Percentiles rank a stretch among this genome's conserved stretches.
phyloP scores from a whole-genome alignment of 1,139 yeast genomes.

The Diutina mesorugosa region DNA sequence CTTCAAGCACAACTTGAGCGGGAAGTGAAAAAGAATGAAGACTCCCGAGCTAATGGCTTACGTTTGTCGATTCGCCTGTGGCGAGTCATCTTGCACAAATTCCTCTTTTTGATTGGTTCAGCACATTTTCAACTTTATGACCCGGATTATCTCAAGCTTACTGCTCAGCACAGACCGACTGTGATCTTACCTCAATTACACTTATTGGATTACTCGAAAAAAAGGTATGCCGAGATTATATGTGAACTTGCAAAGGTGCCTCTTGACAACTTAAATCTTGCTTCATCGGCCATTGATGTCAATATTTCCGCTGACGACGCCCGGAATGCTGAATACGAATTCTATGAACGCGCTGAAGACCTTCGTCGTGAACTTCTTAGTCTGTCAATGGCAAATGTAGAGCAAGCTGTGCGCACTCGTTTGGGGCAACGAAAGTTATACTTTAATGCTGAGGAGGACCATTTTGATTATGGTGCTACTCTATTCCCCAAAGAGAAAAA shows the following conservation, averaged over 20 bases:
- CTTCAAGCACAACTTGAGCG: neutral
- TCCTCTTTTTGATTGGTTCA: conserved; percentile 70
- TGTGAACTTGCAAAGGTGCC: neutral
- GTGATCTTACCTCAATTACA: neutral
- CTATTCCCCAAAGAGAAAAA: conserved; percentile 25
- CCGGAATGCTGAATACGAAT: conserved; percentile 17
- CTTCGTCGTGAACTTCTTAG: conserved; percentile 40
- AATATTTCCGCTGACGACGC: neutral
- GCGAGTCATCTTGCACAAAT: conserved; percentile 57
- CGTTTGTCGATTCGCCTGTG: conserved; percentile 27
- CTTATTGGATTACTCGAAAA: neutral
- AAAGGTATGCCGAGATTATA: neutral
- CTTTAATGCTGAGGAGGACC: conserved; percentile 6
- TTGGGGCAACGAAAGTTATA: conserved; percentile 14
- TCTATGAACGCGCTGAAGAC: conserved; percentile 52
- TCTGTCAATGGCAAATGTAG: conserved; percentile 28
- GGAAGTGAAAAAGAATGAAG: neutral
- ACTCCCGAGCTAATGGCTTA: neutral
- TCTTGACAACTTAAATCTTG: neutral
- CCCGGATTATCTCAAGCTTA: conserved; percentile 20
- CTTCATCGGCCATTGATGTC: neutral
- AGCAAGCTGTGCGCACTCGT: conserved; percentile 13
- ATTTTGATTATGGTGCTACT: conserved; percentile 18
- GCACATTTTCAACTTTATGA: conserved; percentile 57
- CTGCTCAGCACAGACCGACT: neutral